phyloP scores from a whole-genome alignment of 1,139 yeast species.

The Candida glucosophila region DNA sequence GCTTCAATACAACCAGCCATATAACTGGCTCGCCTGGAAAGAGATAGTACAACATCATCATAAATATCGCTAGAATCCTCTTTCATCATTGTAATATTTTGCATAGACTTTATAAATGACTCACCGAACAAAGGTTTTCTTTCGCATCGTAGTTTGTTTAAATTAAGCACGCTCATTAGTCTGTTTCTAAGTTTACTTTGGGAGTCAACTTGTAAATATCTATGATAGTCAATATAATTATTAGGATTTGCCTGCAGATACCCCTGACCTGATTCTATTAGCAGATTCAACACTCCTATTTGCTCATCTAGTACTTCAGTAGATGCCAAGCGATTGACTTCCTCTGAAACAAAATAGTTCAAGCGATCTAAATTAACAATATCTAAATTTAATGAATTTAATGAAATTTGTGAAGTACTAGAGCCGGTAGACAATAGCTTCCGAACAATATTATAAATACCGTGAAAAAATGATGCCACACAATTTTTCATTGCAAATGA shows the following conservation, averaged over 20 bases:
- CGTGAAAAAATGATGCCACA: slow-evolving; percentile 44
- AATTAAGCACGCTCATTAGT: slow-evolving; percentile 50
- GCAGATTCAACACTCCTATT: slow-evolving; percentile 27
- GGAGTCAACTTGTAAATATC: slow-evolving; percentile 42
- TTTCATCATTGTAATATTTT: slow-evolving; percentile 8
- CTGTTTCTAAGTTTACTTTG: slow-evolving; percentile 43
- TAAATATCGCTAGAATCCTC: slow-evolving; percentile 9
- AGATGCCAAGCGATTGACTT: slow-evolving; percentile 40
- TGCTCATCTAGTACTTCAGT: slow-evolving; percentile 36
- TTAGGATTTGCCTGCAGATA: slow-evolving; percentile 30
- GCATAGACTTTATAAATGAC: slow-evolving; percentile 19
- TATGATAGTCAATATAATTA: slow-evolving; percentile 55
- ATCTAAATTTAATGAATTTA: slow-evolving; percentile 54
- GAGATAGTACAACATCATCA: slow-evolving; percentile 26
- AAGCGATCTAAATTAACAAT: slow-evolving; percentile 40
- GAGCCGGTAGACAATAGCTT: too few species aligned
- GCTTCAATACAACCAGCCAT: slow-evolving; percentile 55
- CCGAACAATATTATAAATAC: slow-evolving; percentile 35
- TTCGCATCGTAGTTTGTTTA: slow-evolving; percentile 57
- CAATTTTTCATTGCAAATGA: slow-evolving; percentile 71
- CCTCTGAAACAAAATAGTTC: slow-evolving; percentile 41
- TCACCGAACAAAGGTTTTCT: slow-evolving; percentile 51
- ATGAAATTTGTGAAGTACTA: slow-evolving; percentile 32
- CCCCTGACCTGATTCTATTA: slow-evolving; percentile 21
- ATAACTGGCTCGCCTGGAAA: slow-evolving; percentile 32